Evolutionary conservation across 176 grass and related monocot species (phyloP).

Genomic region (Phragmites australis): DNA sequence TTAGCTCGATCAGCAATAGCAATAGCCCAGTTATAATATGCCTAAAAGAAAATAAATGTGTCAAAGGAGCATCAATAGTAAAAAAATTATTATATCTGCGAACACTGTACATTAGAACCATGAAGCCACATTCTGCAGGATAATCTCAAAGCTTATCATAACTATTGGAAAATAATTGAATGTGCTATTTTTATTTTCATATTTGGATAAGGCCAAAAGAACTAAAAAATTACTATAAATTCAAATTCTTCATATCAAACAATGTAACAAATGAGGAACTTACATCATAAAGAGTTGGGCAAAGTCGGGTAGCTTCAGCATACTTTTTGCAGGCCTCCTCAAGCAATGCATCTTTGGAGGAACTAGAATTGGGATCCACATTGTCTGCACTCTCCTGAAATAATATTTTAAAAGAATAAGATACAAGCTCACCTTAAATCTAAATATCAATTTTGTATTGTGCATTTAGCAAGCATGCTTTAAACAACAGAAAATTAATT

Average conservation of each 20-base stretch:
- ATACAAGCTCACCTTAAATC: background rate
- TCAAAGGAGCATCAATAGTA: background rate
- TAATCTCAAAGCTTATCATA: slow-evolving; percentile 16
- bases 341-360: slow-evolving; percentile 90
- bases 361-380: slow-evolving; percentile 77
- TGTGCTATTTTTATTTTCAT: background rate
- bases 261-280: slow-evolving; percentile 35
- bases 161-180: background rate
- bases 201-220: background rate
- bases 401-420: slow-evolving; percentile 35
- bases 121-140: slow-evolving; percentile 18
- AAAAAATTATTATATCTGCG: background rate
- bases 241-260: slow-evolving; percentile 12
- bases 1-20: slow-evolving; percentile 99
- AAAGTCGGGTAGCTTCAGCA: slow-evolving; percentile 84
- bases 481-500: slow-evolving; percentile 25
- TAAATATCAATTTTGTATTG: slow-evolving; percentile 2
- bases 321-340: slow-evolving; percentile 99
- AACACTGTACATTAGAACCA: slow-evolving; percentile 9
- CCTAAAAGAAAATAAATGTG: slow-evolving; percentile 48
- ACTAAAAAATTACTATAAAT: background rate
- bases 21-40: slow-evolving; percentile 99
- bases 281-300: slow-evolving; percentile 94
- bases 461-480: slow-evolving; percentile 8
- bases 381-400: slow-evolving; percentile 98